Base-by-base conservation (phyloP, 148 eudicot species). In the Rheum nobile region DNA sequence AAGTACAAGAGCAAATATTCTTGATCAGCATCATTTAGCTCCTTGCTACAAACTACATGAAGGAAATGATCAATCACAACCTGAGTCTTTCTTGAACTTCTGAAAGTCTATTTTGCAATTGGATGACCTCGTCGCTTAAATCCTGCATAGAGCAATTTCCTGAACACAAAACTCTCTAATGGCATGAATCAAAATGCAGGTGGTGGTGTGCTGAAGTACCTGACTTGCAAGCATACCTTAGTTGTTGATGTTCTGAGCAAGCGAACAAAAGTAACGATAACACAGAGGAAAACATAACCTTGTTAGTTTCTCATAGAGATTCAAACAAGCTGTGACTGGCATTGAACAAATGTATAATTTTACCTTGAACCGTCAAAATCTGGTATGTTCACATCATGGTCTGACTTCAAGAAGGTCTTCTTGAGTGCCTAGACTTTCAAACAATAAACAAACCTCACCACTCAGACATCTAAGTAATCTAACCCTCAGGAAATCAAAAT, bases 361-460 rank as follows among this genome's bases (percentile, higher is more conserved):
- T 69, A 86, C 90, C 90, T 86, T 52, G 84, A 34, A 37, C 81
- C 79, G 74, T 84, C 69, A 76, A 82, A 84, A 12, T 83, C 87
- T 77, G 81, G 86, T 76, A 86, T 74, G 77, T 86, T 84, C 74
- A 86, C 84, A 83, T 84, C 87, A 76, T 86, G 90, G 22, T 84
- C 87, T 69, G 84, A 77, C 86, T 83, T 86, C 83, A 70, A 82
- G 52, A 82, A 86, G 28, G 86, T 81, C 81, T 86, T 86, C 87
- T 86, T 86, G 80, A 86, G 76, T 78, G 84, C 87, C 90, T 86
- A 77, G 81, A 79, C 83, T 76, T 77, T 79, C 86, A 70, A 43
- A 74, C 71, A 79, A 43, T 54, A 75, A 75, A 59, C 28, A 59
- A 67, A 77, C 70, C 22, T 72, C 76, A 76, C 74, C 79, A 82